Base-by-base conservation (phyloP, 495 filamentous ascomycete genomes). In the Penicillium angulare region DNA sequence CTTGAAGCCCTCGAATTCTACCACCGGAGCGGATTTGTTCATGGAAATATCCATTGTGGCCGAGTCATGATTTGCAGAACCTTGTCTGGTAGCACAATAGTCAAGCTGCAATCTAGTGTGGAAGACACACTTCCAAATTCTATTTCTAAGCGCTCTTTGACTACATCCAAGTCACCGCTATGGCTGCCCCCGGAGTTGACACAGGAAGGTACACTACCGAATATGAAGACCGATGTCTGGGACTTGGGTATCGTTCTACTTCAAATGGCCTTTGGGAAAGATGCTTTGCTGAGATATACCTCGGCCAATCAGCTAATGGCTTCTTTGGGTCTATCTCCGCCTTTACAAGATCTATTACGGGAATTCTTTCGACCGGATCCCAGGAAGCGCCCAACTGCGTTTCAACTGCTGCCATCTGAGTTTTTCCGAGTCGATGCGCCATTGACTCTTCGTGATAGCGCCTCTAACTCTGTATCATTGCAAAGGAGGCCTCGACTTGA, bases 161-260 rank as follows among this genome's bases (percentile, higher is more conserved):
- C 80, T 23, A 74, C 81, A 6, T 84, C 85, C 9, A 86, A 85
- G 59, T 90, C 91, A 4, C 80, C 85, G 7, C 86, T 86, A 55
- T 97, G 92, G 92, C 63, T 86, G 21, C 84, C 92, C 5, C 87
- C 91, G 13, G 92, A 97, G 65, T 68, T 88, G 31, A 79, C 86
- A 2, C 79, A 83, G 35, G 75, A 75, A 20, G 73, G 76, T 39
- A 71, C 79, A 0, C 73, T 80, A 35, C 78, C 77, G 21, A 87
- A 84, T 8, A 84, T 86, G 57, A 96, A 95, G 65, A 88, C 90
- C 0, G 95, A 97, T 66, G 81, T 98, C 12, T 98, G 93, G 93
- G 86, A 95, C 55, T 80, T 97, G 55, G 93, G 93, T 4, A 80
- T 96, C 32, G 78, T 95, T 16, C 83, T 96, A 56, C 67, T 96